A percentile compares a stretch with the other conserved stretches of the same genome.
phyloP scores from a whole-genome alignment of 805 yeast genomes.

The Yarrowia bubula region DNA sequence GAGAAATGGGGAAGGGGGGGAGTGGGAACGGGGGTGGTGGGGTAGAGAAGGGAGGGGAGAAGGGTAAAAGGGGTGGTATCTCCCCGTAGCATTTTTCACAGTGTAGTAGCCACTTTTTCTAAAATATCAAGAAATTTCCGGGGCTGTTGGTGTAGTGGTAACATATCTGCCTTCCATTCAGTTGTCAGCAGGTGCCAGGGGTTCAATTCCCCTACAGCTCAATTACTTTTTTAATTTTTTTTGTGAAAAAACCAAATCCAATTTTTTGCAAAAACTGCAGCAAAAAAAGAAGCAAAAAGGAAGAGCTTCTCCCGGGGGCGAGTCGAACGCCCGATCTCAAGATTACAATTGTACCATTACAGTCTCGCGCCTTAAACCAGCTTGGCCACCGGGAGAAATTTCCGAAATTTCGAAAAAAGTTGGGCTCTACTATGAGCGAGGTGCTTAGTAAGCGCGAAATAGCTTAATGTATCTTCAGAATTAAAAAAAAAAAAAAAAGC shows the following conservation, averaged over 20 bases:
- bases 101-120: neutral
- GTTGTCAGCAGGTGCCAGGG: conserved; percentile 13
- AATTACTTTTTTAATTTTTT: neutral
- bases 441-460: neutral
- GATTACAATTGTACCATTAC: conserved; percentile 15
- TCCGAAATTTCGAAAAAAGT: neutral
- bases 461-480: neutral
- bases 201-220: conserved; percentile 22
- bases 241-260: neutral
- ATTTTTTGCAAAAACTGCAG: neutral
- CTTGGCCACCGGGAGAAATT: conserved; percentile 17
- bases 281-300: neutral
- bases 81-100: no score
- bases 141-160: conserved; percentile 23
- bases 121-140: neutral
- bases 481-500: no score
- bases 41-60: neutral
- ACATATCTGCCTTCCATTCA: conserved; percentile 17
- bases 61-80: neutral
- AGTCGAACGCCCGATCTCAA: conserved; percentile 23
- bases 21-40: no score
- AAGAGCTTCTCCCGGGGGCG: conserved; percentile 14
- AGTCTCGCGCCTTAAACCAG: conserved; percentile 23
- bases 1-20: no score
- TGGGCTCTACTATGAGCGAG: neutral